Evolutionary conservation across 2,329 filamentous ascomycete genomes (phyloP), one percentile per base, ranked within the genome.

Genomic region (Chaetothyriales sp.): DNA sequence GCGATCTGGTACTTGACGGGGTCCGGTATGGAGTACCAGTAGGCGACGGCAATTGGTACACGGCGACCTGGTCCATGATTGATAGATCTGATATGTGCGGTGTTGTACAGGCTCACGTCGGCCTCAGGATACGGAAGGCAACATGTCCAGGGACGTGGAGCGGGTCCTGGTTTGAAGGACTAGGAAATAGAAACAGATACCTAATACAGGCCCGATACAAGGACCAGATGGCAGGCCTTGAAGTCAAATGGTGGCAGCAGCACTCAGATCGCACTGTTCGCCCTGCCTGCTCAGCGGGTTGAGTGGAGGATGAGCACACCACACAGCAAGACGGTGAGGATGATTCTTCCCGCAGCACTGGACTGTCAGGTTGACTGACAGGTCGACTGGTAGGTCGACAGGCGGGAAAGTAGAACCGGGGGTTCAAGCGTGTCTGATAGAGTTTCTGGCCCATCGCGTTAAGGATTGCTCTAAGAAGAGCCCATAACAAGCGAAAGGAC

Each of bases 1-100:
- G 77, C 22, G 87, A 89, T 49, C 72, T 63, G 13, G 70, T 68
- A 53, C 61, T 63, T 5, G 66, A 64, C 57, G 82, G 80, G 6
- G 82, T 83, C 60, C 83, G 77, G 61, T 86, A 86, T 18, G 84
- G 83, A 22, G 84, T 85, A 57, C 84, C 81, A 37, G 77, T 76
- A 9, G 86, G 82, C 37, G 84, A 83, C 28, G 87, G 83, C 53
- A 89, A 72, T 46, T 77, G 75, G 56, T 76, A 75, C 55, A 72
- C 72, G 58, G 74, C 70, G 58, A 67, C 69, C 20, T 49, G 18
- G 10, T 58, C 56, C 56, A 55, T 56, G 48, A 22, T 54, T 52
- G 33, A 15, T 40, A 15, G 33, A 40, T 40, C 9, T 40, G 33
- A 40, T 40, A 43, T 37, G 33, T 15, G 29, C n/a, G 33, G 33